Percentiles rank a stretch among this genome's conserved stretches.
Evolutionary conservation across 495 filamentous ascomycete species (phyloP).

Genomic region (Xylaria scruposa): DNA sequence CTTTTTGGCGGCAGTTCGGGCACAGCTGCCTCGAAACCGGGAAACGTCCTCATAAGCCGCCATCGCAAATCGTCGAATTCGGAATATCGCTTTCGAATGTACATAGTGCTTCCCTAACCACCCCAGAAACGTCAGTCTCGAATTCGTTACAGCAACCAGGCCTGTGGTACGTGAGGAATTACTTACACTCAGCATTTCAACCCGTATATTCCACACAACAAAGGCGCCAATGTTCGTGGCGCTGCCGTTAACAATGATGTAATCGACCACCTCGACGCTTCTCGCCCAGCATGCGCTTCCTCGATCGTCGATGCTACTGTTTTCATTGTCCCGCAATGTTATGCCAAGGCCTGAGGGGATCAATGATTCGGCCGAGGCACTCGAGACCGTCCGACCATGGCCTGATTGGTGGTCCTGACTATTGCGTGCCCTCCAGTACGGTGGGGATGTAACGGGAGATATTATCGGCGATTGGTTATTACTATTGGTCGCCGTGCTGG

Average conservation of each 20-base stretch:
- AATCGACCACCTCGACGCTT: constrained; percentile 59
- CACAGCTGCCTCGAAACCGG: constrained; percentile 60
- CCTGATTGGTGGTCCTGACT: constrained; percentile 27
- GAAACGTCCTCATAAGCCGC: constrained; percentile 59
- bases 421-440: constrained; percentile 42
- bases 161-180: neutral
- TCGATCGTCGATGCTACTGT: constrained; percentile 48
- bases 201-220: constrained; percentile 61
- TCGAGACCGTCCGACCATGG: constrained; percentile 45
- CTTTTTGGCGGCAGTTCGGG: constrained; percentile 63
- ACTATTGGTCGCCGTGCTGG: neutral
- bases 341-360: constrained; percentile 52
- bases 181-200: constrained; percentile 57
- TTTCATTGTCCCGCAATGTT: constrained; percentile 60
- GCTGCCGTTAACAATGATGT: constrained; percentile 58
- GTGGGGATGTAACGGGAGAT: constrained; percentile 36
- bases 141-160: neutral
- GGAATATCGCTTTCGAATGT: constrained; percentile 64
- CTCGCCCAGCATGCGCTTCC: constrained; percentile 64
- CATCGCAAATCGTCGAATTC: constrained; percentile 61
- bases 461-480: constrained; percentile 3
- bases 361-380: constrained; percentile 52
- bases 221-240: constrained; percentile 61
- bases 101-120: constrained; percentile 58
- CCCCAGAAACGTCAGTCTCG: neutral